Evolutionary conservation across 371 early-diverging fungal species (phyloP), one percentile per base, ranked within the genome.

Genomic region (Actinomortierella ambigua): DNA sequence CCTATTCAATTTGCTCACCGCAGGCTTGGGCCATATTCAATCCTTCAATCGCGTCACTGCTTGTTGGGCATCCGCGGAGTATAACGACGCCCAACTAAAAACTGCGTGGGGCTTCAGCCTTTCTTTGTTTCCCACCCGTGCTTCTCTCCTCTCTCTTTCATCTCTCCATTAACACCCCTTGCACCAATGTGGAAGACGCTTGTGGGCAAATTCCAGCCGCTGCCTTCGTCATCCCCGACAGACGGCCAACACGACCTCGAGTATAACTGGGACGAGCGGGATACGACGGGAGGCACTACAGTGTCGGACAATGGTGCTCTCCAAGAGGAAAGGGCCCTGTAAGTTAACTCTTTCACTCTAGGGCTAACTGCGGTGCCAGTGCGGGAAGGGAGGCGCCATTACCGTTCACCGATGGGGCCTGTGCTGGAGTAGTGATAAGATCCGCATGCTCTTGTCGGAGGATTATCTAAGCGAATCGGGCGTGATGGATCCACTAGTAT

Each of bases 171-270:
- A 22, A 46, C 17, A 8, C 46, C 46, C 46, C 17, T 15, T 34
- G 34, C 34, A 34, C n/a, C 49, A 46, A 73, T 73, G 73, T 73
- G 73, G 73, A 73, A 67, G 61, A 66, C 67, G 29, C 67, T 73
- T 47, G 73, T 73, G 3, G 73, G 73, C 57, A 73, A 73, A 51
- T 73, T 73, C 58, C 73, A 73, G 58, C 73, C 73, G 1, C 57
- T 66, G 41, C 73, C 73, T 13, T 66, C 62, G 26, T 59, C 73
- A 26, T 59, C 67, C 3, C 60, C 63, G 50, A 53, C 64, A 24
- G 63, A 73, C 49, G 63, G 34, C 40, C 67, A 73, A 42, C 66
- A 60, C 50, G 73, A 73, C 60, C 64, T 73, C 27, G 73, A 73
- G 44, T 54, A 46, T 50, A 48, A 24, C 46, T 73, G 73, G 73